Percentiles rank a stretch among this genome's conserved stretches.
phyloP scores from a whole-genome alignment of 78 protist species.

The Neovahlkampfia damariscottae region DNA sequence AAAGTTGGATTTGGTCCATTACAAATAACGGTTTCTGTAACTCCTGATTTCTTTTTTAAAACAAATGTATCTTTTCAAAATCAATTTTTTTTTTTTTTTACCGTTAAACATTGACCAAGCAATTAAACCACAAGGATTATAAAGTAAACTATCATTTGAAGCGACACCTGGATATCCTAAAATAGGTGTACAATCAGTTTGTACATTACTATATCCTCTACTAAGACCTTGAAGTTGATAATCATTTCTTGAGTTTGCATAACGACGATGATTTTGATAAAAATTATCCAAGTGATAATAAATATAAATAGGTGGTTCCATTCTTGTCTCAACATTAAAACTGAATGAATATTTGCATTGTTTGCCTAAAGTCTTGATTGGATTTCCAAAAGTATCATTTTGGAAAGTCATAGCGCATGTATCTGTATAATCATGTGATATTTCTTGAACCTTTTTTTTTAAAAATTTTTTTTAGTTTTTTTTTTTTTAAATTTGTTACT shows the following conservation, averaged over 20 bases:
- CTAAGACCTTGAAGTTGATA: conserved; percentile 44
- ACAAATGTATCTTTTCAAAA: conserved; percentile 22
- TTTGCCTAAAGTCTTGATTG: too few species aligned
- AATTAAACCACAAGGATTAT: conserved; percentile 82
- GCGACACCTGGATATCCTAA: not conserved
- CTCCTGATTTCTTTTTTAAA: not conserved
- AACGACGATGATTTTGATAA: conserved; percentile 85
- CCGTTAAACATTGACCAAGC: conserved; percentile 76
- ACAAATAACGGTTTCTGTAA: conserved; percentile 1
- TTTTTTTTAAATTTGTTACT: not conserved
- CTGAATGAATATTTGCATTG: too few species aligned
- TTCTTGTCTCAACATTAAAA: too few species aligned
- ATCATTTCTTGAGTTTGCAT: conserved; percentile 40
- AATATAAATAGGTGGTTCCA: conserved; percentile 62
- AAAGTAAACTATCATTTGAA: conserved; percentile 9
- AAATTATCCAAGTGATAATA: conserved; percentile 76
- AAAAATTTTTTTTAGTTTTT: too few species aligned
- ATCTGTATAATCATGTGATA: too few species aligned
- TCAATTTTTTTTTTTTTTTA: too few species aligned
- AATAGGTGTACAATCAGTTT: not conserved
- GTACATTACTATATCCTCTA: conserved; percentile 13
- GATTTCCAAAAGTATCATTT: too few species aligned
- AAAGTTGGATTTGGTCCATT: conserved; percentile 3
- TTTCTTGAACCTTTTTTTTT: too few species aligned
- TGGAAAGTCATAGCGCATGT: too few species aligned